A percentile compares a stretch with the other conserved stretches of the same genome.
These are phyloP conservation scores for Rhizopogon roseolus DNA, from an alignment of 768 basidiomycete genomes.

Conservation along the genomic window DNA sequence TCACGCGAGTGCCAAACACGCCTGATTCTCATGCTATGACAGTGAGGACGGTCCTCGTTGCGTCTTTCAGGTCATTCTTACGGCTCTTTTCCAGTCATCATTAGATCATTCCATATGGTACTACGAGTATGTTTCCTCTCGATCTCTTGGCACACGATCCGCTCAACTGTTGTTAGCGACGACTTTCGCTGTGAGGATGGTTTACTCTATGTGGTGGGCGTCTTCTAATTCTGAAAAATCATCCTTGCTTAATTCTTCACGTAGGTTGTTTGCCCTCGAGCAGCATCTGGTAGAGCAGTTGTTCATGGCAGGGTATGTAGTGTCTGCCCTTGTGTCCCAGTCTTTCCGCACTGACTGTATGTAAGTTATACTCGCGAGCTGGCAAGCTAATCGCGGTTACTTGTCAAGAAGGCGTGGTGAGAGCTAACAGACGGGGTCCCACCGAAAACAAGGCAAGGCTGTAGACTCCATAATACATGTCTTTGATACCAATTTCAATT, in stretches of 20 bases:
- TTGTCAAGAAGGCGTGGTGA: constrained; percentile 76
- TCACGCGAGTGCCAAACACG: constrained; percentile 45
- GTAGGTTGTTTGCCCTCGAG: constrained; percentile 61
- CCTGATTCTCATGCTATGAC: constrained; percentile 55
- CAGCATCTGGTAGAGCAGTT: constrained; percentile 62
- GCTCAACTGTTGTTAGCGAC: constrained; percentile 39
- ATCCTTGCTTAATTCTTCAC: background rate
- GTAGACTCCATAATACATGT: constrained; percentile 22
- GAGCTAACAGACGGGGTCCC: constrained; percentile 49
- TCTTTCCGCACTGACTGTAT: background rate
- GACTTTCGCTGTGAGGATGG: constrained; percentile 77
- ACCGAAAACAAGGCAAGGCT: constrained; percentile 30
- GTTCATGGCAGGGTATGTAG: constrained; percentile 63
- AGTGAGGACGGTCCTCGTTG: constrained; percentile 34
- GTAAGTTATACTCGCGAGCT: constrained; percentile 61
- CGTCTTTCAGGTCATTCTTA: background rate
- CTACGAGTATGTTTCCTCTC: constrained; percentile 50
- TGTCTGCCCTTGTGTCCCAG: background rate
- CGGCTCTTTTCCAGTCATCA: constrained; percentile 43
- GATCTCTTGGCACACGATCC: background rate
- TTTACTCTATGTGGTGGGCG: constrained; percentile 69
- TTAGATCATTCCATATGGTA: constrained; percentile 80
- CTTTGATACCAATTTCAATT: background rate
- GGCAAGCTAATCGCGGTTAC: constrained; percentile 71
- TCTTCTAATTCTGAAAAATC: background rate